phyloP scores from a whole-genome alignment of 768 basidiomycete species.

The Gloeostereum incarnatum region DNA sequence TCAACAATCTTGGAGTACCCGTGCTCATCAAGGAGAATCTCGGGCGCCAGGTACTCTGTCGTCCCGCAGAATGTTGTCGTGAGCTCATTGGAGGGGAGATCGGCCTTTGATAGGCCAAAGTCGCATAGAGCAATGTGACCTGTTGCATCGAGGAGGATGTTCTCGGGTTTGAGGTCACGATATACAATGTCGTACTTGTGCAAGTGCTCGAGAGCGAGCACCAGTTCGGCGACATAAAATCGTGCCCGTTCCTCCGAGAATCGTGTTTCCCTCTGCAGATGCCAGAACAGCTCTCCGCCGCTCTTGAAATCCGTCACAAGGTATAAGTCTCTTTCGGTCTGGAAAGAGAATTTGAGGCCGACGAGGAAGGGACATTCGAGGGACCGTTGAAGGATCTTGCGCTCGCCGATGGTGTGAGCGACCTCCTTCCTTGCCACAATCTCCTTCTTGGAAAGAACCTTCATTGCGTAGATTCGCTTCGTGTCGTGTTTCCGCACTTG shows the following conservation, averaged over 20 bases:
- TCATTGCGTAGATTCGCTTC: constrained; percentile 99
- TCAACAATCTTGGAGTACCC: constrained; percentile 98
- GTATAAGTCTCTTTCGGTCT: constrained; percentile 91
- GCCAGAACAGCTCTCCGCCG: constrained; percentile 98
- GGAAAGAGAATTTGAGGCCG: constrained; percentile 97
- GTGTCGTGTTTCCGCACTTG: constrained; percentile 98
- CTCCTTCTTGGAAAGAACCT: constrained; percentile 97
- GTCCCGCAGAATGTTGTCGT: constrained; percentile 99
- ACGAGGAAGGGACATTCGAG: constrained; percentile 95
- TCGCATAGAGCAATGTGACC: constrained; percentile 98
- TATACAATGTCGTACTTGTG: constrained; percentile 97
- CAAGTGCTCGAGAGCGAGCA: constrained; percentile 91
- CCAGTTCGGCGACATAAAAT: constrained; percentile 95
- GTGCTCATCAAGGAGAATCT: constrained; percentile 96
- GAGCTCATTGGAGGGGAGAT: constrained; percentile 85
- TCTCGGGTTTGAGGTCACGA: constrained; percentile 97
- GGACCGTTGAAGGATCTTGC: constrained; percentile 94
- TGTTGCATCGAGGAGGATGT: constrained; percentile 95
- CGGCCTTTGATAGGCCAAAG: constrained; percentile 96
- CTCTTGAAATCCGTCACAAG: constrained; percentile 98
- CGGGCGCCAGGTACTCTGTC: constrained; percentile 96
- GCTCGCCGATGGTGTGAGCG: constrained; percentile 97
- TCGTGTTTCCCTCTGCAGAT: constrained; percentile 90
- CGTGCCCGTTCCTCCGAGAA: constrained; percentile 90
- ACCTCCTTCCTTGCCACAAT: constrained; percentile 99